phyloP scores from a whole-genome alignment of 306 rosid species.

The Argentina anserina region DNA sequence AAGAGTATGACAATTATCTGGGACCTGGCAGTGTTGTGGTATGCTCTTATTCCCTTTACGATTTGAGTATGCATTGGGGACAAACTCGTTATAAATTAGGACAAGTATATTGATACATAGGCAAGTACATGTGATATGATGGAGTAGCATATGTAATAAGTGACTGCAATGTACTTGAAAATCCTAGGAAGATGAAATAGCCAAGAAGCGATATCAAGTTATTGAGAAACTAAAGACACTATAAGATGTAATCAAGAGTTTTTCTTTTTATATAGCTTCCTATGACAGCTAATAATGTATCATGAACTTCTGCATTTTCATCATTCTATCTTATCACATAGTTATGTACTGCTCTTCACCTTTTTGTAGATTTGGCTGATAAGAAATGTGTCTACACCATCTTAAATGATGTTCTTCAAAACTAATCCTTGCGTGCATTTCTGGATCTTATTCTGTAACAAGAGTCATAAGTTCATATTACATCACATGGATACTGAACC shows the following conservation, averaged over 20 bases:
- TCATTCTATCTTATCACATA: background rate
- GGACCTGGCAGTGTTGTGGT: conserved; percentile 97
- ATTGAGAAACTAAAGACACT: background rate
- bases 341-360: background rate
- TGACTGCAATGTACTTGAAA: background rate
- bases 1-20: conserved; percentile 94
- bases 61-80: background rate
- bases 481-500: background rate
- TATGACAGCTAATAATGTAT: background rate
- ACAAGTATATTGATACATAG: background rate
- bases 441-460: background rate
- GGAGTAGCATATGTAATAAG: background rate
- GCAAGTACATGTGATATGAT: background rate
- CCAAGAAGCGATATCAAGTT: background rate
- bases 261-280: background rate
- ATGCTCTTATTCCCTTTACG: conserved; percentile 26
- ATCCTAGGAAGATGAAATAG: background rate
- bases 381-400: background rate
- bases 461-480: background rate
- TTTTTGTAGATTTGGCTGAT: background rate
- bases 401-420: background rate
- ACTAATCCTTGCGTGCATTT: background rate
- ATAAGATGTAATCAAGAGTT: background rate
- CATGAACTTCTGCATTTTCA: background rate
- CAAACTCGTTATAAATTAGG: background rate